phyloP scores from a whole-genome alignment of 805 yeast species.

The Saccharomycopsis synnaedendra region DNA sequence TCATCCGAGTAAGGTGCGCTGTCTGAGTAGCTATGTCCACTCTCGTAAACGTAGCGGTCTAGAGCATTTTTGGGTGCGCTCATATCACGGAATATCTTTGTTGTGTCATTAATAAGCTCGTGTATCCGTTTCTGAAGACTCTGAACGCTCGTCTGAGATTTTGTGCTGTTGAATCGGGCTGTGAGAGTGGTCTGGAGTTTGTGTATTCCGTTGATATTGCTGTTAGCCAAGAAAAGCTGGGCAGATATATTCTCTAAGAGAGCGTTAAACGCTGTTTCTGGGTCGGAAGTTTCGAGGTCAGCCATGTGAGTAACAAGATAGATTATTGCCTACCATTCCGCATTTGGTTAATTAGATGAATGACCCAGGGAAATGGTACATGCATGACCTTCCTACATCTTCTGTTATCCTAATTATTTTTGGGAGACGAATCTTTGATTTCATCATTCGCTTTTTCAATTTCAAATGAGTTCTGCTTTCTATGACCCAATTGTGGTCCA shows the following conservation, averaged over 20 bases:
- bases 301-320: background rate
- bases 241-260: conserved; percentile 32
- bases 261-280: conserved; percentile 6
- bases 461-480: too few relatives aligned
- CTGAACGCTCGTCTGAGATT: conserved; percentile 22
- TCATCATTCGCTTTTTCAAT: too few relatives aligned
- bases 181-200: conserved; percentile 31
- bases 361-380: too few relatives aligned
- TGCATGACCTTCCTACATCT: too few relatives aligned
- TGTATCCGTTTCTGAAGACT: conserved; percentile 32
- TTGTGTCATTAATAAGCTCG: conserved; percentile 39
- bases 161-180: conserved; percentile 10
- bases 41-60: conserved; percentile 25
- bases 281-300: conserved; percentile 7
- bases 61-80: conserved; percentile 22
- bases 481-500: too few relatives aligned
- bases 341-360: too few relatives aligned
- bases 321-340: too few relatives aligned
- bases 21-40: conserved; percentile 21
- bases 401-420: too few relatives aligned
- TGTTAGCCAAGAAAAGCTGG: conserved; percentile 40
- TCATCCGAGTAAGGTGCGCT: conserved; percentile 1
- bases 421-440: too few relatives aligned
- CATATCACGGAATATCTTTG: conserved; percentile 33
- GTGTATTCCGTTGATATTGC: conserved; percentile 37